Evolutionary conservation across 345 rosid genomes (phyloP).

Genomic region (Raphanus sativus): DNA sequence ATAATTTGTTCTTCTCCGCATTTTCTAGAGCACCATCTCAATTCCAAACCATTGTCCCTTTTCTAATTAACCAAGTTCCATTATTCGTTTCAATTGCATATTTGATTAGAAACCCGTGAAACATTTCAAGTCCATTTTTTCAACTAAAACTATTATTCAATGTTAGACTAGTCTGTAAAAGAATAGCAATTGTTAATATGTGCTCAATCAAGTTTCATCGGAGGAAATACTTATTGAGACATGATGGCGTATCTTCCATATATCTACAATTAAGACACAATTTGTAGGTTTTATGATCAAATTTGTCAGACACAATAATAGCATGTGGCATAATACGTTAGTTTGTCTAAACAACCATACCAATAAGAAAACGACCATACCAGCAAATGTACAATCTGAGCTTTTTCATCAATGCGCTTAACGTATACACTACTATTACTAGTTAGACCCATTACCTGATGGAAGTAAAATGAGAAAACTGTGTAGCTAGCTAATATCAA

Average conservation of each 20-base stretch:
- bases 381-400: conserved; percentile 1
- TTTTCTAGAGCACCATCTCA: background rate
- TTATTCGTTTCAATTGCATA: background rate
- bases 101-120: background rate
- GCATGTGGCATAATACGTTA: background rate
- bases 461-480: background rate
- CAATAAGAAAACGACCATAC: background rate
- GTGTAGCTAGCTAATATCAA: background rate
- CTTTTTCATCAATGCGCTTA: background rate
- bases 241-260: background rate
- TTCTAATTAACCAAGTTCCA: no score
- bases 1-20: background rate
- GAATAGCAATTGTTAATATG: background rate
- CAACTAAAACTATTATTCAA: background rate
- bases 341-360: background rate
- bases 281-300: background rate
- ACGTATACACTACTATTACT: background rate
- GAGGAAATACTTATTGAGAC: background rate
- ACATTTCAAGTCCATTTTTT: background rate
- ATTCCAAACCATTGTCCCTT: background rate
- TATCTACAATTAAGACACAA: background rate
- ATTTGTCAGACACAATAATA: background rate
- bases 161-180: background rate
- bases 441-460: background rate
- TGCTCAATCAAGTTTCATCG: background rate